These are phyloP conservation scores for Testicularia cyperi DNA, from an alignment of 1,284 basidiomycete genomes.

Conservation along the genomic window DNA sequence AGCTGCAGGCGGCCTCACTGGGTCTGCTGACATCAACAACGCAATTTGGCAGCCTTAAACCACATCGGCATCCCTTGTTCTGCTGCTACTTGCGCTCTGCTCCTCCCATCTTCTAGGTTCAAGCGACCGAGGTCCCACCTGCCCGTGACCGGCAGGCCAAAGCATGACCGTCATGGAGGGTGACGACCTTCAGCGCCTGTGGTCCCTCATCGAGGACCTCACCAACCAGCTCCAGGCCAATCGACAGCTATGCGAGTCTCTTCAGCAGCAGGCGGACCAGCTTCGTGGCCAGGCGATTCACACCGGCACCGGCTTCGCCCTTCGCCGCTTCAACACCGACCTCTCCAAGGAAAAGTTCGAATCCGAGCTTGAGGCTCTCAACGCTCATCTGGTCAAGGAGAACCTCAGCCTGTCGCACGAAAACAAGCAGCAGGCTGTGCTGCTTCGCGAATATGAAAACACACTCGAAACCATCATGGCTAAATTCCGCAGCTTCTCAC, in stretches of 20 bases:
- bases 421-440: slow-evolving; percentile 83
- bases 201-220: slow-evolving; percentile 56
- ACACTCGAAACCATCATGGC: slow-evolving; percentile 95
- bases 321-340: slow-evolving; percentile 90
- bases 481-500: slow-evolving; percentile 88
- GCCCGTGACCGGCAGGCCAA: too few relatives aligned
- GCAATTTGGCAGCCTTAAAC: too few relatives aligned
- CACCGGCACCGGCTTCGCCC: slow-evolving; percentile 74
- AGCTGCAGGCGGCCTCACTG: too few relatives aligned
- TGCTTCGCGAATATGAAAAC: slow-evolving; percentile 90
- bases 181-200: slow-evolving; percentile 52
- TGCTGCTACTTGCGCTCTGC: too few relatives aligned
- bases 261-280: slow-evolving; percentile 74
- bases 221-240: slow-evolving; percentile 76
- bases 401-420: slow-evolving; percentile 89
- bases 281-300: slow-evolving; percentile 73
- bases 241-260: slow-evolving; percentile 72
- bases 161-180: slow-evolving; percentile 47
- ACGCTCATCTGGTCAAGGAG: slow-evolving; percentile 87
- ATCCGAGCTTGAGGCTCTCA: slow-evolving; percentile 84
- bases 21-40: too few relatives aligned
- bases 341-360: slow-evolving; percentile 90
- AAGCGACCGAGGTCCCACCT: too few relatives aligned
- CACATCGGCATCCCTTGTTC: too few relatives aligned
- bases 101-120: too few relatives aligned